phyloP scores from a whole-genome alignment of 2,329 filamentous ascomycete genomes.

The Botrytis galanthina region DNA sequence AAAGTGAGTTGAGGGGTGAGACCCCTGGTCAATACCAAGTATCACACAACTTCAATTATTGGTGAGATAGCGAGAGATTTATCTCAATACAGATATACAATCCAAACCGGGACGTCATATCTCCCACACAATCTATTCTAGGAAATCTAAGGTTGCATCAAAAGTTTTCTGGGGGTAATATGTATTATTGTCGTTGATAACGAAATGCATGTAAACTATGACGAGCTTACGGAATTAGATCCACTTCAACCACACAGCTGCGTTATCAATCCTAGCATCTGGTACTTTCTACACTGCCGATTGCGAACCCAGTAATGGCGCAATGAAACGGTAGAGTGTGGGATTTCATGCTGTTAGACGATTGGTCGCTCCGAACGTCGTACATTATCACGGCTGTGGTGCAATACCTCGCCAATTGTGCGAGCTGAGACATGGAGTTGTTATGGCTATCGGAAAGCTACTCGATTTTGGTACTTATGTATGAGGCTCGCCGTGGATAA shows the following conservation, averaged over 20 bases:
- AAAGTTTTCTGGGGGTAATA: background rate
- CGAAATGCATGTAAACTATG: slow-evolving; percentile 12
- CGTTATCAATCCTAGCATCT: background rate
- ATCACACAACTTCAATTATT: background rate
- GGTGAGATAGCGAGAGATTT: background rate
- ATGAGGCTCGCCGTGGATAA: background rate
- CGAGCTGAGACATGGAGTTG: background rate
- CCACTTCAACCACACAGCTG: background rate
- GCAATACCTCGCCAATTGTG: background rate
- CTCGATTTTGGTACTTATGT: background rate
- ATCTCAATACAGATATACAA: background rate
- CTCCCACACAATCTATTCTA: background rate
- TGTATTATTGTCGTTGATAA: background rate
- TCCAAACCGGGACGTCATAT: background rate
- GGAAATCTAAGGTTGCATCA: background rate
- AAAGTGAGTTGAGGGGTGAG: background rate
- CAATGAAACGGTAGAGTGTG: background rate
- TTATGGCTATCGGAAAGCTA: background rate
- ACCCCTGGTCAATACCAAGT: too few relatives aligned
- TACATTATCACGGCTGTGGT: background rate
- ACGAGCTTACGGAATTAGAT: slow-evolving; percentile 9
- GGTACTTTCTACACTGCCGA: background rate
- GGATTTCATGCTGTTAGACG: background rate
- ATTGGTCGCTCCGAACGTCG: background rate
- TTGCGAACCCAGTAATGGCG: background rate